These are phyloP conservation scores for Dioszegia hungarica DNA, from an alignment of 768 basidiomycete genomes.

Conservation along the genomic window DNA sequence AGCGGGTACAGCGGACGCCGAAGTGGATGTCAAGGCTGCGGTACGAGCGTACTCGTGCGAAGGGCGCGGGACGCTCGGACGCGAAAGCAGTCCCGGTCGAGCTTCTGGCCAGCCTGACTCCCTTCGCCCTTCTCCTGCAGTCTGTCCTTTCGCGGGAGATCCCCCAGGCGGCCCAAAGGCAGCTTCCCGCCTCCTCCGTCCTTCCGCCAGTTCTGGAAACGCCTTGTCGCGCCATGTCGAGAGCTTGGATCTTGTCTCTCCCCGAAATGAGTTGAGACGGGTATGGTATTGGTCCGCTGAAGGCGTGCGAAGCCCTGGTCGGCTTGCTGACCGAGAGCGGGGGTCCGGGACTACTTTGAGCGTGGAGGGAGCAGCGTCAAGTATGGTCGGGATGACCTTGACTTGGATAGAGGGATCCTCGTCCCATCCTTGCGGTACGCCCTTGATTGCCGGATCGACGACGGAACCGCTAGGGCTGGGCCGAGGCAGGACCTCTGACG, in stretches of 20 bases:
- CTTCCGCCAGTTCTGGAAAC: constrained; percentile 2
- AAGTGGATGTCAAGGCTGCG: too few relatives aligned
- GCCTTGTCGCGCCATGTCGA: constrained; percentile 2
- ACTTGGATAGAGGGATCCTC: constrained; percentile 15
- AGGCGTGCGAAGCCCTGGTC: background rate
- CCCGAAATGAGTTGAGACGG: background rate
- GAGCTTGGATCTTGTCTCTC: background rate
- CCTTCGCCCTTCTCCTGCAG: background rate
- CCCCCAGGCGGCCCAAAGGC: background rate
- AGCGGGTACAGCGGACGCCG: background rate
- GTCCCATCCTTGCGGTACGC: constrained; percentile 30
- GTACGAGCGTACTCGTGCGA: too few relatives aligned
- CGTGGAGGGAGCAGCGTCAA: too few relatives aligned
- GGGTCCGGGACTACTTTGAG: too few relatives aligned
- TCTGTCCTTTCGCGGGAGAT: background rate
- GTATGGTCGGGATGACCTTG: too few relatives aligned
- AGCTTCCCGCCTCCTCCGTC: background rate
- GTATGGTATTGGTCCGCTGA: background rate
- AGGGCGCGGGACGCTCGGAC: too few relatives aligned
- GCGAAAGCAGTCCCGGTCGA: too few relatives aligned
- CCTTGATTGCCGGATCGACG: constrained; percentile 21
- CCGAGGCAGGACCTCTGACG: background rate
- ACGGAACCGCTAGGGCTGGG: too few relatives aligned
- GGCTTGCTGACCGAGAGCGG: background rate
- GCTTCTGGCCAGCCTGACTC: background rate